Percentiles rank a stretch among this genome's conserved stretches.
Evolutionary conservation across 495 filamentous ascomycete species (phyloP).

Genomic region (Trichoderma virens): DNA sequence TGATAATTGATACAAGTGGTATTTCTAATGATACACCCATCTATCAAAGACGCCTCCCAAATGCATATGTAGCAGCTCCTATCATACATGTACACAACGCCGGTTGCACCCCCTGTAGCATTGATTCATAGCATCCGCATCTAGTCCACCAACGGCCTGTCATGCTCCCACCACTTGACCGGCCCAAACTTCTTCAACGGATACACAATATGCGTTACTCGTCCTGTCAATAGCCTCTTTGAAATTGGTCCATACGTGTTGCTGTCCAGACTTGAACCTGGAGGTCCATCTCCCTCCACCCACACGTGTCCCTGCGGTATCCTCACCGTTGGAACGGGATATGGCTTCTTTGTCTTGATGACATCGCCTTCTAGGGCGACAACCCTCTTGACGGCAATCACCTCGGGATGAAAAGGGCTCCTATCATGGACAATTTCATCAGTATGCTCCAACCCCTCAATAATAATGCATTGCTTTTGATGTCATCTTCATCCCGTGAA

Average conservation of each 20-base stretch:
- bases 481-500: too few relatives aligned
- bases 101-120: background rate
- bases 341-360: conserved; percentile 54
- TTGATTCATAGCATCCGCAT: background rate
- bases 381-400: conserved; percentile 60
- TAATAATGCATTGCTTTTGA: too few relatives aligned
- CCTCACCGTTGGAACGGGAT: conserved; percentile 44
- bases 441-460: background rate
- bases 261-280: conserved; percentile 57
- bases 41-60: background rate
- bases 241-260: conserved; percentile 67
- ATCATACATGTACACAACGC: background rate
- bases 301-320: conserved; percentile 69
- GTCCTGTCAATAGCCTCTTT: conserved; percentile 53
- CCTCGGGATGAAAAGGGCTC: conserved; percentile 53
- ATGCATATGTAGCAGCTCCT: background rate
- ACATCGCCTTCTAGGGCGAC: conserved; percentile 63
- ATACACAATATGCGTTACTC: conserved; percentile 53
- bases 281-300: conserved; percentile 64
- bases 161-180: conserved; percentile 43
- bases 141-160: conserved; percentile 13
- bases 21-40: too few relatives aligned
- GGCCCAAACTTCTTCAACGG: conserved; percentile 45
- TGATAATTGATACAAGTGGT: too few relatives aligned
- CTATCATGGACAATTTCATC: conserved; percentile 28